Base-by-base conservation (phyloP, 129 eudicot species). In the Escallonia herrerae region DNA sequence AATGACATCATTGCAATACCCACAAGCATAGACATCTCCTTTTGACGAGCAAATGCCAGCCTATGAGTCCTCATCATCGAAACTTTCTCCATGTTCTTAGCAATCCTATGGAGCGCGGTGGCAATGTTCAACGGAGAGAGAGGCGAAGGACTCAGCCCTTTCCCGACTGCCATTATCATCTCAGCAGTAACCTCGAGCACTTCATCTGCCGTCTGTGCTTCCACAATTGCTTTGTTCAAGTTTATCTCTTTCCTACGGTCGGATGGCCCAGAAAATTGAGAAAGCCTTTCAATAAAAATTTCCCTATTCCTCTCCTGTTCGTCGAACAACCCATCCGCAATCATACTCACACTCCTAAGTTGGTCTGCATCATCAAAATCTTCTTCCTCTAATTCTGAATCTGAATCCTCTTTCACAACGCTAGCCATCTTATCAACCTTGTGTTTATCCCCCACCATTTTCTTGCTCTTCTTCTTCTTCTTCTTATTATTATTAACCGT, bases 101-200 rank as follows among this genome's bases (percentile, higher is more conserved):
- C 98, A 10, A 91, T 83, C 40, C 98, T 81, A 65, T 91, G 98
- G 44, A 91, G 82, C 1, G 98, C 91, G 4, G 98, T 91, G 40
- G 98, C 98, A 10, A 91, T 72, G 54, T 91, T 91, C 68, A 91
- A 64, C 1, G 98, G 98, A 43, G 98, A 76, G 60, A 91, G 77
- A 71, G 98, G 98, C 5, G 91, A 91, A 74, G 98, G 98, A 67
- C 85, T 91, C 72, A 91, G 78, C 56, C 98, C 98, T 83, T 91
- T 91, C 41, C 81, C 85, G 0, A 91, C 98, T 0, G 98, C 90
- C 70, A 81, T 67, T 48, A 91, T 83, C 55, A 72, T 72, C 40
- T 91, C 96, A 0, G 84, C 72, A 2, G 80, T 65, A 37, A 83
- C 78, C 74, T 85, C 98, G 66, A 91, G 62, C 10, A 91, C 98